These are phyloP conservation scores for Lachancea quebecensis DNA, from an alignment of 805 yeast species.

Conservation along the genomic window DNA sequence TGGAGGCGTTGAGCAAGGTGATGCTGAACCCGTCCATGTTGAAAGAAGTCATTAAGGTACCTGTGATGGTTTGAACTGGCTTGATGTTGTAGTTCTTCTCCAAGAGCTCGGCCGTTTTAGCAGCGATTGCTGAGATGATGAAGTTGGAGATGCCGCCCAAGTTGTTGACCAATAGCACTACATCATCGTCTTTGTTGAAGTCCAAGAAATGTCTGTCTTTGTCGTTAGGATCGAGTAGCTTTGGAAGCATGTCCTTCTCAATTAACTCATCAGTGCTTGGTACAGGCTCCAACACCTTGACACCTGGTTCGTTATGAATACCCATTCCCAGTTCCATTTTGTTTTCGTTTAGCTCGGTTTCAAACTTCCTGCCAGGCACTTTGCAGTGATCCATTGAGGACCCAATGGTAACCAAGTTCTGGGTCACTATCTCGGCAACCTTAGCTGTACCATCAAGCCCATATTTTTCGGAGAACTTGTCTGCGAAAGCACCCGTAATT, in stretches of 20 bases:
- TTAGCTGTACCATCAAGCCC: conserved; percentile 47
- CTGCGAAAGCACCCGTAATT: conserved; percentile 67
- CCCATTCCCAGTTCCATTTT: conserved; percentile 93
- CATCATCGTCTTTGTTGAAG: conserved; percentile 57
- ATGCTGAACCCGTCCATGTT: conserved; percentile 90
- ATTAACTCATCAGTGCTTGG: conserved; percentile 63
- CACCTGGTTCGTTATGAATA: conserved; percentile 92
- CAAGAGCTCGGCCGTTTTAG: conserved; percentile 48
- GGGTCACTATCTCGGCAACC: conserved; percentile 55
- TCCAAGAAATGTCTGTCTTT: conserved; percentile 75
- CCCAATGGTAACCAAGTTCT: conserved; percentile 75
- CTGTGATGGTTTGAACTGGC: conserved; percentile 66
- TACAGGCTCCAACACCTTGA: conserved; percentile 44
- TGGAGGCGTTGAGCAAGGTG: conserved; percentile 66
- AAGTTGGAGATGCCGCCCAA: conserved; percentile 84
- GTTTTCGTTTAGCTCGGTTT: conserved; percentile 43
- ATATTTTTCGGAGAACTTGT: conserved; percentile 34
- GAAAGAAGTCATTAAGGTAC: conserved; percentile 81
- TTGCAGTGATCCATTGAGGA: conserved; percentile 85
- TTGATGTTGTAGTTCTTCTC: conserved; percentile 44
- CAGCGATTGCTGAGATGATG: conserved; percentile 67
- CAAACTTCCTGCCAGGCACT: conserved; percentile 74
- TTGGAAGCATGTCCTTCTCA: conserved; percentile 49
- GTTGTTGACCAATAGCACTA: conserved; percentile 69
- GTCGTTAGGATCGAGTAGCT: conserved; percentile 56